These are phyloP conservation scores for Echeveria elegans DNA, from an alignment of 164 flowering plant species.

Conservation along the genomic window DNA sequence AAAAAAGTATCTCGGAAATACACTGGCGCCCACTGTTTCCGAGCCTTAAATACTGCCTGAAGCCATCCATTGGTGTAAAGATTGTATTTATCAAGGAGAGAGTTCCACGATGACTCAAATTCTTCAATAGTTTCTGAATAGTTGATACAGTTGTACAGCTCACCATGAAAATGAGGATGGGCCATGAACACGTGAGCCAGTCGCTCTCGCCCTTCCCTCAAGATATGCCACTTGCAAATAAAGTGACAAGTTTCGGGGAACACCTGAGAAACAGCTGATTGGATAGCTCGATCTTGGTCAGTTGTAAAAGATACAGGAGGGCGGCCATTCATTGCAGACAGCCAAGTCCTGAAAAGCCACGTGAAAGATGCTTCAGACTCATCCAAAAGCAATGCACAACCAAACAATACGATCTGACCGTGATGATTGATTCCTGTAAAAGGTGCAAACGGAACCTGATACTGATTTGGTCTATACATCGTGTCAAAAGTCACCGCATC, in stretches of 20 bases:
- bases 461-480: constrained; percentile 48
- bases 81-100: constrained; percentile 49
- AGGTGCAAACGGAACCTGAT: constrained; percentile 63
- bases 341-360: constrained; percentile 69
- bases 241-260: constrained; percentile 59
- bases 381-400: constrained; percentile 63
- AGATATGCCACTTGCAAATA: constrained; percentile 64
- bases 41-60: constrained; percentile 46
- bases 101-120: constrained; percentile 55
- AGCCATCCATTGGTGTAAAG: constrained; percentile 58
- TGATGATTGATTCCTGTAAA: constrained; percentile 74
- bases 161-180: constrained; percentile 44
- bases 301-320: constrained; percentile 56
- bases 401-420: constrained; percentile 61
- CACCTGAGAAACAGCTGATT: constrained; percentile 49
- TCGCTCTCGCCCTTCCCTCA: constrained; percentile 57
- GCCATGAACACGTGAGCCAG: constrained; percentile 44
- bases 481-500: constrained; percentile 73
- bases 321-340: constrained; percentile 56
- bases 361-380: constrained; percentile 59
- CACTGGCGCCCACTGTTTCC: constrained; percentile 64
- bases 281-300: constrained; percentile 61
- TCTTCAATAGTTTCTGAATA: constrained; percentile 55
- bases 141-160: constrained; percentile 58
- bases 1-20: constrained; percentile 60